Evolutionary conservation across 495 filamentous ascomycete species (phyloP).

Genomic region (Hypoxylon trugodes): DNA sequence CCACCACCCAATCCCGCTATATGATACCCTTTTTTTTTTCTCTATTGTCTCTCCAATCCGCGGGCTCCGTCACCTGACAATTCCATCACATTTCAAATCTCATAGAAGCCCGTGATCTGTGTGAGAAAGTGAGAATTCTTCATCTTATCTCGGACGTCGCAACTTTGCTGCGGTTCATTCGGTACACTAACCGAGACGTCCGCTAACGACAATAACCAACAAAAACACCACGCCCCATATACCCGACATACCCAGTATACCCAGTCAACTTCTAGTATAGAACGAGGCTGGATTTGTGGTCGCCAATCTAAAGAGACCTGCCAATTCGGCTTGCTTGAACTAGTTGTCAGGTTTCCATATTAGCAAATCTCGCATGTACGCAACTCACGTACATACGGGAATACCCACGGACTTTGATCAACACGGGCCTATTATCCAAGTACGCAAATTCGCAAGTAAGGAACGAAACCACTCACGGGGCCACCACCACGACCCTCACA

Average conservation of each 20-base stretch:
- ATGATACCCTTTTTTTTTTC: no score
- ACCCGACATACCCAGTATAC: no score
- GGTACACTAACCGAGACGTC: constrained; percentile 25
- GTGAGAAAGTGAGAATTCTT: constrained; percentile 1
- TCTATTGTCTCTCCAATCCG: constrained; percentile 25
- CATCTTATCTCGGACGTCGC: constrained; percentile 15
- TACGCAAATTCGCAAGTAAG: constrained; percentile 25
- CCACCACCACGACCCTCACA: constrained; percentile 34
- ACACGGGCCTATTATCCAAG: constrained; percentile 32
- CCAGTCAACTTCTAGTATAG: constrained; percentile 10
- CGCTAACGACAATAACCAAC: not conserved
- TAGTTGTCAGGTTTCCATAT: constrained; percentile 4
- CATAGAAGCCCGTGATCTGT: not conserved
- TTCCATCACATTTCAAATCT: constrained; percentile 22
- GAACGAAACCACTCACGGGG: constrained; percentile 32
- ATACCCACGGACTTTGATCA: constrained; percentile 39
- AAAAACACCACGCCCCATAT: no score
- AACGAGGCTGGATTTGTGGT: constrained; percentile 16
- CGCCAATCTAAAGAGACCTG: constrained; percentile 9
- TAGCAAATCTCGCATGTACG: constrained; percentile 23
- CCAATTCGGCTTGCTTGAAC: not conserved
- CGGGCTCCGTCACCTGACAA: constrained; percentile 24
- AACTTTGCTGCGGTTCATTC: constrained; percentile 31
- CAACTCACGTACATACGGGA: not conserved
- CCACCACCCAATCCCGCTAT: no score